Percentiles rank a stretch among this genome's conserved stretches.
Evolutionary conservation across 225 moss, liverwort and hornwort genomes (phyloP).

Genomic region (Straminergon stramineum): DNA sequence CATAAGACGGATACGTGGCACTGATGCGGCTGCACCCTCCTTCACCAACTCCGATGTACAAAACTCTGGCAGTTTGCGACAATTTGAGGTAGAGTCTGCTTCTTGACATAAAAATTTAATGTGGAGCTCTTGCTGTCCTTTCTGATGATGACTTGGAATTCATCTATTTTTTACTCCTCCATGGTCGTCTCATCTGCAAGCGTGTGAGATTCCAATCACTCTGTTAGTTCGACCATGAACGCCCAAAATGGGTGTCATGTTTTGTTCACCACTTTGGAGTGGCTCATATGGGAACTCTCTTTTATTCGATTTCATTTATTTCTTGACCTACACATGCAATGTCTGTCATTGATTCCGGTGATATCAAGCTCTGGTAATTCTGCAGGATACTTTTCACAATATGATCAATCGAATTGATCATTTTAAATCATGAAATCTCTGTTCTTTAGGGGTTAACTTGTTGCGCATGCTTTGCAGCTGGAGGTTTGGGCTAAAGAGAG

Average conservation of each 20-base stretch:
- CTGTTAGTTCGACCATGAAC: background rate
- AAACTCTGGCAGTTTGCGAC: conserved; percentile 60
- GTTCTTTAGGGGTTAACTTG: background rate
- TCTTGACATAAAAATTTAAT: background rate
- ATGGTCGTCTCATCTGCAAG: background rate
- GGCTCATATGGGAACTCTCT: background rate
- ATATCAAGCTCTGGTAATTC: background rate
- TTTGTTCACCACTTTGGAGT: background rate
- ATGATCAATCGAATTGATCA: background rate
- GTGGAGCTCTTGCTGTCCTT: background rate
- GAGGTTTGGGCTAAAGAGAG: conserved; percentile 94
- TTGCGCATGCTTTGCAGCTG: conserved; percentile 32
- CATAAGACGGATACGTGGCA: conserved; percentile 56
- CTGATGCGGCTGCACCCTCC: conserved; percentile 35
- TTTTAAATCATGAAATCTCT: background rate
- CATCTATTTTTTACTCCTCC: background rate
- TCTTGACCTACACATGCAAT: background rate
- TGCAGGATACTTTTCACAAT: background rate
- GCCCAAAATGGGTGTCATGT: background rate
- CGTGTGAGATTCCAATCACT: background rate
- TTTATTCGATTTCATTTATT: background rate
- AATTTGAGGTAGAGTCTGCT: conserved; percentile 54
- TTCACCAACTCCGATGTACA: conserved; percentile 33
- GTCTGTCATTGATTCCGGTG: background rate
- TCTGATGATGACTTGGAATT: background rate